A percentile compares a stretch with the other conserved stretches of the same genome.
phyloP scores from a whole-genome alignment of 345 rosid species.

The Cardiospermum halicacabum region DNA sequence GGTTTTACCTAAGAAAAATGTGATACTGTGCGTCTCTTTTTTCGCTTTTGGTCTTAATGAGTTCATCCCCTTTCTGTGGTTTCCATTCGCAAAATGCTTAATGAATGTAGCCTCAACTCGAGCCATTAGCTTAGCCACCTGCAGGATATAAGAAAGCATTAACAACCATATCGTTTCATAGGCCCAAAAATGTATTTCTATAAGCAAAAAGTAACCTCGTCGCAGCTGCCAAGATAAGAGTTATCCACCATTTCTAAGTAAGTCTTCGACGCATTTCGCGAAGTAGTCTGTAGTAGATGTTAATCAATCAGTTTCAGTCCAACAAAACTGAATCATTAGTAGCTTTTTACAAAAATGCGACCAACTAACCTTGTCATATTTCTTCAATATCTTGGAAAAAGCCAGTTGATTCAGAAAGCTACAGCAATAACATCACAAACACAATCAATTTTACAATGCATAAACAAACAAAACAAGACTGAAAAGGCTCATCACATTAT shows the following conservation, averaged over 20 bases:
- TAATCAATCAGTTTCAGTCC: conserved; percentile 8
- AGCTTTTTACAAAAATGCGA: too few relatives aligned
- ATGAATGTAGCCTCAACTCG: conserved; percentile 58
- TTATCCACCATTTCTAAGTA: conserved; percentile 66
- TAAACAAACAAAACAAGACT: not conserved
- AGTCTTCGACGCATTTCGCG: conserved; percentile 48
- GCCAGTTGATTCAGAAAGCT: conserved; percentile 78
- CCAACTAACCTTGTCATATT: conserved; percentile 94
- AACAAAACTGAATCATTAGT: not conserved
- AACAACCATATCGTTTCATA: not conserved
- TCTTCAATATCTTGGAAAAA: conserved; percentile 79
- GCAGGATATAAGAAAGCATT: not conserved
- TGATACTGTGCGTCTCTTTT: conserved; percentile 57
- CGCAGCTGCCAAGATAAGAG: conserved; percentile 67
- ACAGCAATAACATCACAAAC: conserved; percentile 5
- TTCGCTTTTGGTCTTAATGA: conserved; percentile 47
- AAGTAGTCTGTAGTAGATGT: conserved; percentile 40
- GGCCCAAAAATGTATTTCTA: not conserved
- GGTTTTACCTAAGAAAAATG: conserved; percentile 59
- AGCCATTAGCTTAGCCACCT: conserved; percentile 61
- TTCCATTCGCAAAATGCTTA: conserved; percentile 77
- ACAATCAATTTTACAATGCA: not conserved
- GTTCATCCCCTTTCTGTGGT: conserved; percentile 61
- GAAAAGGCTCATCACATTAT: not conserved
- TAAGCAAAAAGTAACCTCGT: conserved; percentile 39